Evolutionary conservation across 306 rosid species (phyloP), one percentile per base, ranked within the genome.

Genomic region (Acacia crassicarpa): DNA sequence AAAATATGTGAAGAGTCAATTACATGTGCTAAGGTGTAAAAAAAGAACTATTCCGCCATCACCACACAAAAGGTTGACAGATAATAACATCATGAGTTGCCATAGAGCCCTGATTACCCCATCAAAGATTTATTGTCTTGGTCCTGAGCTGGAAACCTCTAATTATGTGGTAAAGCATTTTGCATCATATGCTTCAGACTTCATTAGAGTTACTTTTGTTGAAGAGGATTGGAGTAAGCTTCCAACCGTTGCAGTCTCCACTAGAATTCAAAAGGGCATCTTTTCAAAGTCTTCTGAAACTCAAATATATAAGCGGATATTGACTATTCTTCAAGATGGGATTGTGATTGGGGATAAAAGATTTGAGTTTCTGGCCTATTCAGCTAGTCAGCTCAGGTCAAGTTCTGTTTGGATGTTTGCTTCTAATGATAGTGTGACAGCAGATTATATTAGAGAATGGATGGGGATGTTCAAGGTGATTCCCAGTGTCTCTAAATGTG

Each of bases 341-440:
- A 85, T 95, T 83, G 88, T 91, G 53, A 93, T 95, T 78, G 99
- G 99, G 51, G 58, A 82, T 3, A 95, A 93, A 83, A 90, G 84
- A 75, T 95, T 93, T 80, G 93, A 93, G 85, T 95, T 95, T 87
- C 89, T 95, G 72, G 99, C 99, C 54, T 95, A 93, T 89, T 95
- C 99, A 6, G 99, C 97, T 20, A 95, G 99, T 91, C 99, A 95
- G 75, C 93, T 95, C 68, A 91, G 98, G 33, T 91, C 95, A 54
- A 95, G 84, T 78, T 87, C 98, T 53, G 95, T 93, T 79, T 95
- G 98, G 99, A 89, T 95, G 92, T 95, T 95, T 91, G 98, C 99
- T 87, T 95, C 98, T 33, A 95, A 88, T 84, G 92, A 93, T 70
- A 72, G 74, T 71, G 81, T 95, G 75, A 91, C 85, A 83, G 95